phyloP scores from a whole-genome alignment of 140 eudicot species.

The Senecio squalidus region DNA sequence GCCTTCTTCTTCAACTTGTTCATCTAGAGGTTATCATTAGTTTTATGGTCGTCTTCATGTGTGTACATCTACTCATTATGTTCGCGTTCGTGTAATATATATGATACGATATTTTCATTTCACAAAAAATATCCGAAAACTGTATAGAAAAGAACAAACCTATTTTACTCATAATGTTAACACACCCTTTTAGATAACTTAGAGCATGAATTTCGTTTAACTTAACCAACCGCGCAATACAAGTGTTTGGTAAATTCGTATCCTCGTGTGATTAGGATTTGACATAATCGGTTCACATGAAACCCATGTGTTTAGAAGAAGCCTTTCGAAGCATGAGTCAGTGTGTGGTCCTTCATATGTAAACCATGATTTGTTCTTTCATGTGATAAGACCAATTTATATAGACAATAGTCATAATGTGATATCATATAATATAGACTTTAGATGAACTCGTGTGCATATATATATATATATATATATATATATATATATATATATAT shows the following conservation, averaged over 20 bases:
- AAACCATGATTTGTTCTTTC: conserved; percentile 7
- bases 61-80: conserved; percentile 5
- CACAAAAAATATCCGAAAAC: no score
- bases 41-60: conserved; percentile 28
- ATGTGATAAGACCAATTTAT: neutral
- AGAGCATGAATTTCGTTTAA: neutral
- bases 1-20: conserved; percentile 31
- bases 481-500: no score
- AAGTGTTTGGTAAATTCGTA: neutral
- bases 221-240: neutral
- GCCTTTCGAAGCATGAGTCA: neutral
- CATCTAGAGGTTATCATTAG: conserved; percentile 34
- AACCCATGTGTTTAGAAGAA: neutral
- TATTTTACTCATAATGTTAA: no score
- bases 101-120: neutral
- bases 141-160: no score
- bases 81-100: neutral
- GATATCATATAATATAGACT: no score
- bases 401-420: neutral
- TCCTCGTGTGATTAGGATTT: neutral
- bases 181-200: no score
- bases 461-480: no score
- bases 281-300: neutral
- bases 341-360: conserved; percentile 4
- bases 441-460: neutral